phyloP scores from a whole-genome alignment of 1,284 basidiomycete genomes.

The Heliocybe sulcata region DNA sequence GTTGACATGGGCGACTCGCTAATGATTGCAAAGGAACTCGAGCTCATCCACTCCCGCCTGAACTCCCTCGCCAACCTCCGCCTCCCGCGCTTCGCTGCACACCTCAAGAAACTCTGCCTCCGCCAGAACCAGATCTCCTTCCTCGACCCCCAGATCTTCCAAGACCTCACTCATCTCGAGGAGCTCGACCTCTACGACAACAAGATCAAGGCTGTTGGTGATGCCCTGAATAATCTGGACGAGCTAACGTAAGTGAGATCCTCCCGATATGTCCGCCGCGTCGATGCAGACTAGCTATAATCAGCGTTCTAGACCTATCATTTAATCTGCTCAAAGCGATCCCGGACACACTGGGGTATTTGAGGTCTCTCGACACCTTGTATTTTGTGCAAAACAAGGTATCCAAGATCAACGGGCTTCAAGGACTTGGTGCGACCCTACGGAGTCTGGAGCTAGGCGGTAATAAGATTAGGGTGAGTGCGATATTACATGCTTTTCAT shows the following conservation, averaged over 20 bases:
- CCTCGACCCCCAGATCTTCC: constrained; percentile 65
- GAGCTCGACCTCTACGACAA: constrained; percentile 98
- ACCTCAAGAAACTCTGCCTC: constrained; percentile 76
- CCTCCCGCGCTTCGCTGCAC: constrained; percentile 62
- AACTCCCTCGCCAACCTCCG: constrained; percentile 56
- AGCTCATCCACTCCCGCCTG: constrained; percentile 83
- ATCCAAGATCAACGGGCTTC: constrained; percentile 64
- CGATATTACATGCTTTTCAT: constrained; percentile 4
- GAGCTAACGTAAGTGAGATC: constrained; percentile 58
- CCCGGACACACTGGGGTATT: constrained; percentile 52
- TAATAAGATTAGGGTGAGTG: constrained; percentile 76
- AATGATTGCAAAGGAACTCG: constrained; percentile 61
- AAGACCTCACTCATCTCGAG: constrained; percentile 63
- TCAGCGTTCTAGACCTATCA: constrained; percentile 83
- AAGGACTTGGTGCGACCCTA: constrained; percentile 54
- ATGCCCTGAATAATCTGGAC: constrained; percentile 54
- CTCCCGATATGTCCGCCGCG: neutral
- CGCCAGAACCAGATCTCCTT: constrained; percentile 83
- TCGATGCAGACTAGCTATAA: constrained; percentile 1
- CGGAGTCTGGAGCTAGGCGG: constrained; percentile 90
- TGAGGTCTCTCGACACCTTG: constrained; percentile 66
- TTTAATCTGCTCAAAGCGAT: constrained; percentile 85
- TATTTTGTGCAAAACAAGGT: constrained; percentile 99
- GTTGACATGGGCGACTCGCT: constrained; percentile 53
- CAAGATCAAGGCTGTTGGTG: constrained; percentile 69